These are phyloP conservation scores for Colletotrichum abscissum DNA, from an alignment of 2,329 filamentous ascomycete species.

Conservation along the genomic window DNA sequence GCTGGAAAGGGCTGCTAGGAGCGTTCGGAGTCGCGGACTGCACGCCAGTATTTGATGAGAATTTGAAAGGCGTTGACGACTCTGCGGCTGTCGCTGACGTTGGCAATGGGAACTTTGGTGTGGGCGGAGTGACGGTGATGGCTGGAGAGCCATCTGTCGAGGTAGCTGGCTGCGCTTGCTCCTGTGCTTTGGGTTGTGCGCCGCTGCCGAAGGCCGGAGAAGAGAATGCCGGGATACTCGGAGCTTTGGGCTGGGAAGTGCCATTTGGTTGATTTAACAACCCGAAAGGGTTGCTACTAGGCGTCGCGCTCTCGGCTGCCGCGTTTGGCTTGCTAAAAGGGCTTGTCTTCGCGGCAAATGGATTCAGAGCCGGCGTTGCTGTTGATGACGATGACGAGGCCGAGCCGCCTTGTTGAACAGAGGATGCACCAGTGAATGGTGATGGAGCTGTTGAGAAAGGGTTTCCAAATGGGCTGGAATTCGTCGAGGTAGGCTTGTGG, in stretches of 20 bases:
- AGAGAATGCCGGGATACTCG: not conserved
- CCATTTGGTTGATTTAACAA: slow-evolving; percentile 10
- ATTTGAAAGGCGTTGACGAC: slow-evolving; percentile 11
- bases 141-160: slow-evolving; percentile 6
- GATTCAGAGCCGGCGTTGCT: slow-evolving; percentile 10
- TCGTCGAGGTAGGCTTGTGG: not conserved
- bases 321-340: slow-evolving; percentile 10
- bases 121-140: slow-evolving; percentile 33
- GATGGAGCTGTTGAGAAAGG: slow-evolving; percentile 15
- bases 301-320: not conserved
- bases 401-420: not conserved
- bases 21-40: not conserved
- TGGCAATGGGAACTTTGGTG: slow-evolving; percentile 29
- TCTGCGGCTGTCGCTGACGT: not conserved
- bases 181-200: slow-evolving; percentile 18
- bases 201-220: slow-evolving; percentile 6
- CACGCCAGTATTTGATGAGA: not conserved
- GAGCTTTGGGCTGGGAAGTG: not conserved
- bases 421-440: not conserved
- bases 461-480: slow-evolving; percentile 12
- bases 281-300: slow-evolving; percentile 18
- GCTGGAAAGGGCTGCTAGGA: not conserved
- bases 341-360: slow-evolving; percentile 20
- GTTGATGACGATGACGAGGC: slow-evolving; percentile 3
- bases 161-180: slow-evolving; percentile 11